Evolutionary conservation across 345 rosid genomes (phyloP).

Genomic region (Moricandia arvensis): DNA sequence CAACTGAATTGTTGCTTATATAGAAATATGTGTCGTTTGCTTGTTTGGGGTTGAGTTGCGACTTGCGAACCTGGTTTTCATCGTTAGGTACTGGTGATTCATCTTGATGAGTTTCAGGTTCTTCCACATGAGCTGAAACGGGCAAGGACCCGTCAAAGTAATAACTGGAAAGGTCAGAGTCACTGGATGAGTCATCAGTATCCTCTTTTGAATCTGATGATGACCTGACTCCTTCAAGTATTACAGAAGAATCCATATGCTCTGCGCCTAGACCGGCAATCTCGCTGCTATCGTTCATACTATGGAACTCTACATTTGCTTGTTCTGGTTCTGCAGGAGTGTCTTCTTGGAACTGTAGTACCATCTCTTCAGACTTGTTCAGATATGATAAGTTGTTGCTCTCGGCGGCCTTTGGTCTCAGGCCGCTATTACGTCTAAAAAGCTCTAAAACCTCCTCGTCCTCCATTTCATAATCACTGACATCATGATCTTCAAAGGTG

Average conservation of each 20-base stretch:
- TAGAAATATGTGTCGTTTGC: not conserved
- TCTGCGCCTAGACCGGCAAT: not conserved
- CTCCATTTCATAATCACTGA: slow-evolving; percentile 19
- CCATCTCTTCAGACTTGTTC: slow-evolving; percentile 19
- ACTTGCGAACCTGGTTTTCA: slow-evolving; percentile 30
- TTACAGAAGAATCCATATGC: not conserved
- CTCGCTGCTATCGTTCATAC: slow-evolving; percentile 14
- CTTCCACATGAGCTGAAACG: slow-evolving; percentile 15
- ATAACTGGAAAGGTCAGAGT: slow-evolving; percentile 29
- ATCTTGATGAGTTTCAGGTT: slow-evolving; percentile 30
- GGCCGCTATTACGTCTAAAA: slow-evolving; percentile 21
- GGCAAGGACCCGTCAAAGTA: slow-evolving; percentile 35
- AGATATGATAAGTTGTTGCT: not conserved
- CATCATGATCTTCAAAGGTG: slow-evolving; percentile 1
- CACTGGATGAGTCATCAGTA: slow-evolving; percentile 38
- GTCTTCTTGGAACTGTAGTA: slow-evolving; percentile 14
- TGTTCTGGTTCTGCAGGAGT: slow-evolving; percentile 18
- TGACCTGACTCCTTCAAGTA: slow-evolving; percentile 11
- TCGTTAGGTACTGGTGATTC: slow-evolving; percentile 34
- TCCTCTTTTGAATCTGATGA: slow-evolving; percentile 27
- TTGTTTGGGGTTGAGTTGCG: not conserved
- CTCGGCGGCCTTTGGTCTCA: not conserved
- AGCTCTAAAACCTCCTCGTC: slow-evolving; percentile 29
- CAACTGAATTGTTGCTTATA: not conserved
- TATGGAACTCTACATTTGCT: not conserved